Conservation (phyloP, 768 basidiomycete genomes). For the Mycena galopus region DNA sequence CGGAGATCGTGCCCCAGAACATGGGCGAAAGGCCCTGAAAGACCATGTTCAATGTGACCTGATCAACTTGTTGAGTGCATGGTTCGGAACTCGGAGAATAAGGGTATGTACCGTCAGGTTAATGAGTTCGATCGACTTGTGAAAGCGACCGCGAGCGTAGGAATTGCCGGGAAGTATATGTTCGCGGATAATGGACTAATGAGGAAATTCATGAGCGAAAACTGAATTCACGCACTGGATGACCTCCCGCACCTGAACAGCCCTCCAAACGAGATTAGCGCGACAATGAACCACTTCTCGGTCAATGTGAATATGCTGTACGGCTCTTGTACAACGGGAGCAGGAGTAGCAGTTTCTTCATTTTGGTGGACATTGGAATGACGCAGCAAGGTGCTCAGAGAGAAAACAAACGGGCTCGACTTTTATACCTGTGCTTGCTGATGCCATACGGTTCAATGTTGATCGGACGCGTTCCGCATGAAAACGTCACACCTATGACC, state of each 20-base stretch:
- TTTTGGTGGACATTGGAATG: too few species aligned
- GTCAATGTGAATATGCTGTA: too few species aligned
- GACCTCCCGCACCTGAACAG: conserved; percentile 68
- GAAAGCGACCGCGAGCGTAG: conserved; percentile 74
- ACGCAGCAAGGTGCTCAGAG: too few species aligned
- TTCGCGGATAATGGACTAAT: conserved; percentile 77
- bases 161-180: conserved; percentile 87
- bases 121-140: conserved; percentile 77
- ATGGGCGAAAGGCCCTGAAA: conserved; percentile 75
- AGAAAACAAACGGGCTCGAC: too few species aligned
- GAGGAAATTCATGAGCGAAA: background rate
- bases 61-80: background rate
- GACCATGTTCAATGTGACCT: conserved; percentile 80
- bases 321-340: too few species aligned
- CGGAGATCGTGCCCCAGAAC: conserved; percentile 80
- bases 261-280: conserved; percentile 66
- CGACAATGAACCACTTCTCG: conserved; percentile 81
- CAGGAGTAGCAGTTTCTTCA: too few species aligned
- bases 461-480: too few species aligned
- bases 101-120: conserved; percentile 72
- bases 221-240: too few species aligned
- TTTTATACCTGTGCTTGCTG: too few species aligned
- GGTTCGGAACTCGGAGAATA: too few species aligned
- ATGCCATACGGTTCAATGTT: too few species aligned
- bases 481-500: too few species aligned